Conservation (phyloP, 2,329 filamentous ascomycete genomes). For the Xylariaceae sp. region DNA sequence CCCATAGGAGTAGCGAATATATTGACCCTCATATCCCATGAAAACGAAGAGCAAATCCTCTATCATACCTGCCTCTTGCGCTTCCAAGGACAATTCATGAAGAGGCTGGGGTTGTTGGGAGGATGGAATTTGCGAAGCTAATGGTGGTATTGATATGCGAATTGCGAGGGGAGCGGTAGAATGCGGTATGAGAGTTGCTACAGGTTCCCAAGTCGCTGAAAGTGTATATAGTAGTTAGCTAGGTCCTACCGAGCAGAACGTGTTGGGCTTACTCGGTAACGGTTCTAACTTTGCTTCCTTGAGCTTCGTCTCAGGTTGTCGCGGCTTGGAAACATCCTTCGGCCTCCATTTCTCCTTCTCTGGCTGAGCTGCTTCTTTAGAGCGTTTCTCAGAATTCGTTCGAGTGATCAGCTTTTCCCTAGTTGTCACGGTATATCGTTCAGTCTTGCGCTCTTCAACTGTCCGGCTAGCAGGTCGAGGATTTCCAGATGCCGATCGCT, state of each 20-base stretch:
- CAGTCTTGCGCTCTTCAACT: conserved; percentile 62
- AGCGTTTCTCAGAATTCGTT: conserved; percentile 58
- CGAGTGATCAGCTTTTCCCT: conserved; percentile 67
- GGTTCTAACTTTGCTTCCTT: conserved; percentile 56
- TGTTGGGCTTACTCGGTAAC: conserved; percentile 53
- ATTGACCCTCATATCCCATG: conserved; percentile 99
- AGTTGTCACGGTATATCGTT: conserved; percentile 64
- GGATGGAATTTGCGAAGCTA: conserved; percentile 76
- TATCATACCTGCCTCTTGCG: conserved; percentile 85
- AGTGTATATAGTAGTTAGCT: conserved; percentile 38
- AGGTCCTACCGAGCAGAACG: background rate
- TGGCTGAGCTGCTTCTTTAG: conserved; percentile 41
- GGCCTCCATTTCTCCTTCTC: conserved; percentile 43
- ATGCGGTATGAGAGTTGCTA: conserved; percentile 74
- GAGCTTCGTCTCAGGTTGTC: conserved; percentile 52
- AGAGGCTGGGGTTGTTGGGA: conserved; percentile 72
- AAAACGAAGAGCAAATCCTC: conserved; percentile 94
- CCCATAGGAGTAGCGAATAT: conserved; percentile 82
- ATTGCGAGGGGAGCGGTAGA: conserved; percentile 60
- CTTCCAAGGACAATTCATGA: conserved; percentile 74
- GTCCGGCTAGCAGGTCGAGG: conserved; percentile 57
- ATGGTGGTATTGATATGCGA: conserved; percentile 68
- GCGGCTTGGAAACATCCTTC: conserved; percentile 52
- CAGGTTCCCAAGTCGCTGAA: conserved; percentile 74
- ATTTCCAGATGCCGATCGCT: conserved; percentile 64